A percentile compares a stretch with the other conserved stretches of the same genome.
Evolutionary conservation across 208 protist species (phyloP).

Genomic region (Tritrichomonas musculus): DNA sequence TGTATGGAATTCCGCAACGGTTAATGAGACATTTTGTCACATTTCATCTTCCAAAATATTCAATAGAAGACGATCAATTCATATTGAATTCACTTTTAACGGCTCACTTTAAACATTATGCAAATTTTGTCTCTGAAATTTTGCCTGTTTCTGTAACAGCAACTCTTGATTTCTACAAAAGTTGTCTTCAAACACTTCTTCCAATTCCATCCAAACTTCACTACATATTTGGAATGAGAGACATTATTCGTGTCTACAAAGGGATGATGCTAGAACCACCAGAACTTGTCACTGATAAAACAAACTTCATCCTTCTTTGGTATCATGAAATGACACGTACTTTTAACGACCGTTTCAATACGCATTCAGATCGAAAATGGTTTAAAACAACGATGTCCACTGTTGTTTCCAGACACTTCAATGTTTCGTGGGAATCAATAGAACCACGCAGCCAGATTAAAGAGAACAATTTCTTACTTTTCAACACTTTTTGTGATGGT

Average conservation of each 20-base stretch:
- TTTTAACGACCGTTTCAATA: slow-evolving; percentile 88
- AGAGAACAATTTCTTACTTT: slow-evolving; percentile 43
- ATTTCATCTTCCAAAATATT: not conserved
- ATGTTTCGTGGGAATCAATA: not conserved
- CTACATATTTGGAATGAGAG: slow-evolving; percentile 95
- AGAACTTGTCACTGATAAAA: slow-evolving; percentile 40
- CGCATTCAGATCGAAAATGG: slow-evolving; percentile 68
- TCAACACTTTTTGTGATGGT: not conserved
- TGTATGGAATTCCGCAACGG: slow-evolving; percentile 81
- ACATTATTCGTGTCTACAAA: slow-evolving; percentile 75
- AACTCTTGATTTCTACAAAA: slow-evolving; percentile 53
- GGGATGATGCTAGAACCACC: slow-evolving; percentile 34
- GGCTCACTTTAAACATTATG: not conserved
- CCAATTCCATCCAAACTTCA: slow-evolving; percentile 87
- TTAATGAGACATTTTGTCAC: slow-evolving; percentile 94
- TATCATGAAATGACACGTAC: slow-evolving; percentile 82
- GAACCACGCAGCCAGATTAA: not conserved
- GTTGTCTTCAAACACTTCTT: slow-evolving; percentile 59
- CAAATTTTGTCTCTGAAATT: not conserved
- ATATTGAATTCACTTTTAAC: slow-evolving; percentile 59
- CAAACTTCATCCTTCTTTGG: slow-evolving; percentile 67
- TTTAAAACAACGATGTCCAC: slow-evolving; percentile 54
- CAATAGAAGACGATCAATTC: slow-evolving; percentile 34
- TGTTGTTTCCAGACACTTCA: not conserved
- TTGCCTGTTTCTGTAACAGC: not conserved